Conservation (phyloP, 2,329 filamentous ascomycete genomes). For the Atkinsonella hypoxylon region DNA sequence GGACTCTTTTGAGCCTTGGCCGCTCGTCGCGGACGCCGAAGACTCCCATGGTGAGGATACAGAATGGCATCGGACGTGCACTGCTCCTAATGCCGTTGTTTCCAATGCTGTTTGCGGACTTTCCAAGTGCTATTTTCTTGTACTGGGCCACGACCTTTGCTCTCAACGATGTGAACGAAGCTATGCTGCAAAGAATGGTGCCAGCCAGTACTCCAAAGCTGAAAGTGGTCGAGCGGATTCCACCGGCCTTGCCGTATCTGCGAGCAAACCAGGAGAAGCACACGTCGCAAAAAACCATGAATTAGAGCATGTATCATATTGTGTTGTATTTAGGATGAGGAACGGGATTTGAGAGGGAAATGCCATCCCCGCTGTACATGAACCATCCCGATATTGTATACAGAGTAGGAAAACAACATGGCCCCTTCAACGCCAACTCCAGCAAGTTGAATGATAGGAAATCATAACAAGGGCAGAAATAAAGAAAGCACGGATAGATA, state of each 20-base stretch:
- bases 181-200: slow-evolving; percentile 15
- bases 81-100: slow-evolving; percentile 22
- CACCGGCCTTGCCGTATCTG: slow-evolving; percentile 13
- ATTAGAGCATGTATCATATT: neutral
- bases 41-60: slow-evolving; percentile 12
- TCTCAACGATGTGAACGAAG: slow-evolving; percentile 22
- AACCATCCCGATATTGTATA: slow-evolving; percentile 7
- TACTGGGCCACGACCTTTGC: slow-evolving; percentile 28
- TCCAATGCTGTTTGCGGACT: slow-evolving; percentile 21
- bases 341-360: slow-evolving; percentile 6
- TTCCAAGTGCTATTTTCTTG: slow-evolving; percentile 28
- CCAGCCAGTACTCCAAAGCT: slow-evolving; percentile 11
- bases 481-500: neutral
- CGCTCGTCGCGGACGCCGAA: slow-evolving; percentile 8
- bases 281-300: too few relatives aligned
- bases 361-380: slow-evolving; percentile 8
- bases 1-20: slow-evolving; percentile 14
- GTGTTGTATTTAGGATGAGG: slow-evolving; percentile 6
- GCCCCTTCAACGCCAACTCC: slow-evolving; percentile 7
- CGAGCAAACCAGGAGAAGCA: slow-evolving; percentile 2
- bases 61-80: slow-evolving; percentile 17
- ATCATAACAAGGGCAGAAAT: neutral
- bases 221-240: slow-evolving; percentile 6
- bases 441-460: neutral
- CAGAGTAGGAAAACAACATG: neutral